These are phyloP conservation scores for Trichoderma pleuroti DNA, from an alignment of 2,329 filamentous ascomycete species.

Conservation along the genomic window DNA sequence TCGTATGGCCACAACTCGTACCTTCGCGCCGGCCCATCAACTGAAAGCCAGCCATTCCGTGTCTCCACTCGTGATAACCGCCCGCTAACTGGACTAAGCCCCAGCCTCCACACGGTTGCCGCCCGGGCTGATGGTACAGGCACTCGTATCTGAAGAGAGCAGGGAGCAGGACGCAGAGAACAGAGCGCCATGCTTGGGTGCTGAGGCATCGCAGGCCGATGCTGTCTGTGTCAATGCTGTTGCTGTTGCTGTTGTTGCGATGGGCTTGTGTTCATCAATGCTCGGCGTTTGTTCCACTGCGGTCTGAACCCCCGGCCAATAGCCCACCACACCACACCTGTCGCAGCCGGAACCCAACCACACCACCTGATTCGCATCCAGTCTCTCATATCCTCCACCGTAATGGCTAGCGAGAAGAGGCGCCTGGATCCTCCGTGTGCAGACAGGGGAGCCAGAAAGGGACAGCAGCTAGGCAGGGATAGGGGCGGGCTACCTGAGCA, in stretches of 20 bases:
- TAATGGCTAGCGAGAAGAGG: constrained; percentile 19
- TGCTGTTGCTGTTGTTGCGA: neutral
- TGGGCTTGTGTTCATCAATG: constrained; percentile 4
- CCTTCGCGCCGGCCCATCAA: constrained; percentile 2
- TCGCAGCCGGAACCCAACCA: constrained; percentile 18
- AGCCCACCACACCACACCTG: constrained; percentile 14
- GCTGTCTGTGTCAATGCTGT: neutral
- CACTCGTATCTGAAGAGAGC: constrained; percentile 6
- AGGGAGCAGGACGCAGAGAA: neutral
- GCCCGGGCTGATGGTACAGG: constrained; percentile 14
- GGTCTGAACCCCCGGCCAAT: constrained; percentile 7
- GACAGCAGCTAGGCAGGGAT: constrained; percentile 18
- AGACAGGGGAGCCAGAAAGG: constrained; percentile 17
- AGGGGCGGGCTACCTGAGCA: constrained; percentile 14
- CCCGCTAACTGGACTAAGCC: constrained; percentile 18
- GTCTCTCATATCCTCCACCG: constrained; percentile 18
- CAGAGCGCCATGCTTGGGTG: constrained; percentile 1
- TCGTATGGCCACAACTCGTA: neutral
- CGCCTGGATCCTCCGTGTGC: constrained; percentile 19
- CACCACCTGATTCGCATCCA: constrained; percentile 20
- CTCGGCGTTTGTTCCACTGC: constrained; percentile 9
- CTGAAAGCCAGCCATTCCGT: neutral
- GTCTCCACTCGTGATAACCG: constrained; percentile 18
- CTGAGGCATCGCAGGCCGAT: neutral
- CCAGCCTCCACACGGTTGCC: constrained; percentile 18